A percentile compares a stretch with the other conserved stretches of the same genome.
phyloP scores from a whole-genome alignment of 2,329 filamentous ascomycete species.

The Paracamarosporium sp. region DNA sequence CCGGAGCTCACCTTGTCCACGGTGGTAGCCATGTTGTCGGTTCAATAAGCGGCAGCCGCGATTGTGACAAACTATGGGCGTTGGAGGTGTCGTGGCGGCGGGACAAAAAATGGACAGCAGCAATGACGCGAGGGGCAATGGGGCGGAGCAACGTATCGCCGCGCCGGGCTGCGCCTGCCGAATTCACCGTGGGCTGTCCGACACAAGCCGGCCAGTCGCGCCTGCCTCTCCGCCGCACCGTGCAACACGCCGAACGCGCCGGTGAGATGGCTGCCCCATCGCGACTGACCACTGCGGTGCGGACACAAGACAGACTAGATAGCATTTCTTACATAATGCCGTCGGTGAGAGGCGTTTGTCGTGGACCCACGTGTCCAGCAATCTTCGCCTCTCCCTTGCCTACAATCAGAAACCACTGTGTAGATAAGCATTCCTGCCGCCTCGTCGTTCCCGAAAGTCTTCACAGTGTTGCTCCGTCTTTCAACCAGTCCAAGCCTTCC shows the following conservation, averaged over 20 bases:
- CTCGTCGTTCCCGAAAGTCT: not conserved
- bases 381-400: not conserved
- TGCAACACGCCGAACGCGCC: slow-evolving; percentile 8
- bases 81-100: slow-evolving; percentile 6
- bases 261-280: not conserved
- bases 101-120: slow-evolving; percentile 36
- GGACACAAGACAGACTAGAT: slow-evolving; percentile 20
- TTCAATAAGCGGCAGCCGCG: slow-evolving; percentile 11
- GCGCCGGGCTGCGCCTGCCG: slow-evolving; percentile 2
- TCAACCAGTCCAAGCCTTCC: not conserved
- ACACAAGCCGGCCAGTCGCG: slow-evolving; percentile 26
- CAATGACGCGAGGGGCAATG: slow-evolving; percentile 35
- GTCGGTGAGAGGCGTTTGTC: not conserved
- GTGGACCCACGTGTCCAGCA: not conserved
- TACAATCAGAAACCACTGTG: not conserved
- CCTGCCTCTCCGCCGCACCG: not conserved
- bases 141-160: slow-evolving; percentile 21
- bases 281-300: slow-evolving; percentile 1
- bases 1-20: slow-evolving; percentile 81
- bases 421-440: not conserved
- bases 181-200: slow-evolving; percentile 24
- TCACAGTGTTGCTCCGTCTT: not conserved
- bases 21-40: slow-evolving; percentile 85
- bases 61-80: slow-evolving; percentile 1
- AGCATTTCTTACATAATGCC: slow-evolving; percentile 38